Base-by-base conservation (phyloP, 2,329 filamentous ascomycete genomes). In the Ophiostoma triangulosporum region DNA sequence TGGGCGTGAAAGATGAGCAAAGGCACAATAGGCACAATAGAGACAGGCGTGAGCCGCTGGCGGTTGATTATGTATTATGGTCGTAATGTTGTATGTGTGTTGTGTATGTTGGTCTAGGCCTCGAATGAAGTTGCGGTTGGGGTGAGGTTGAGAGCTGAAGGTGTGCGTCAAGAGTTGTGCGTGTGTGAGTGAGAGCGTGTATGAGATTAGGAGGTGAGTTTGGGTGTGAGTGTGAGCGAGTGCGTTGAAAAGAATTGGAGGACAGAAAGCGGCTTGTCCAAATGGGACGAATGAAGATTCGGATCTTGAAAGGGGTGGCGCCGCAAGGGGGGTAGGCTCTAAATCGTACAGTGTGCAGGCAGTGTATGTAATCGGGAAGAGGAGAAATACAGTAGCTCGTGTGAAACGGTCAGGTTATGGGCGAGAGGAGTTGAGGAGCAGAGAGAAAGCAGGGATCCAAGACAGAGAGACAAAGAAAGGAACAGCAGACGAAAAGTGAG, bases 291-390 rank as follows among this genome's bases (percentile, higher is more conserved):
- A 51, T 56, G 46, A 53, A 51, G 51, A 53, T 35, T 51, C 33
- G 38, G 40, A 53, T 51, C 54, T 50, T 36, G 38, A 51, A 53
- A 53, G 48, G 54, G 54, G 50, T 55, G 45, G 53, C 53, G 53
- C 53, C 50, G 50, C 50, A 52, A 49, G 52, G 38, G 38, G 49
- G 22, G 24, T 29, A 40, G 38, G 38, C 20, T 43, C 35, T 38
- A 17, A 20, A 15, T 8, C 35, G n/a, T n/a, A n/a, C n/a, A n/a
- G n/a, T 20, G 3, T 11, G 35, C 20, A 35, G 33, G 33, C 20
- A 24, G 31, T 48, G 38, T 48, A 46, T 45, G 49, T 32, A 48
- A 46, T 29, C 29, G 49, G 36, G 26, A 52, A 48, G 49, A 38
- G 52, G 26, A 50, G 17, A 45, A 17, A 46, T 46, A 17, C 22